phyloP scores from a whole-genome alignment of 2,329 filamentous ascomycete species.

The Aspergillus aculeatus region DNA sequence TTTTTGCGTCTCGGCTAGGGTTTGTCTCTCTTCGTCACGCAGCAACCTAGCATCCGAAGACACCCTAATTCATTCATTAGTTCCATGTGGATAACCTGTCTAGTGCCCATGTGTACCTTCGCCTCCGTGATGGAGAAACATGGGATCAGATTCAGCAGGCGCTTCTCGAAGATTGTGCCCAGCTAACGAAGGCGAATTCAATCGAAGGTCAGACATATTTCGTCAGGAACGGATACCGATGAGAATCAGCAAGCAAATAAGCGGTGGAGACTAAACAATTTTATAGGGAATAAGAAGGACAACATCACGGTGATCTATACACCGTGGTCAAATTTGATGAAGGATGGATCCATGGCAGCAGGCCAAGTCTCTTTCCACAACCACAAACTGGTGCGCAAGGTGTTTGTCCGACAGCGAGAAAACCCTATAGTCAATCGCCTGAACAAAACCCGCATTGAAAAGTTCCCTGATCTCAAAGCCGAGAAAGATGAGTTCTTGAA shows the following conservation, averaged over 20 bases:
- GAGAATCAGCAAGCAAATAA: slow-evolving; percentile 16
- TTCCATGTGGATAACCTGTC: slow-evolving; percentile 98
- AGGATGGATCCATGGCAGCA: slow-evolving; percentile 91
- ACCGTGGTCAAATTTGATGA: slow-evolving; percentile 93
- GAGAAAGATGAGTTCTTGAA: slow-evolving; percentile 77
- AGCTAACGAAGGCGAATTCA: slow-evolving; percentile 97
- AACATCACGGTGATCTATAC: slow-evolving; percentile 97
- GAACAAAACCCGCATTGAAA: slow-evolving; percentile 93
- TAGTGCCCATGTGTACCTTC: slow-evolving; percentile 92
- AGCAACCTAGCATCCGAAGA: neutral
- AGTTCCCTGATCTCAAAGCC: slow-evolving; percentile 75
- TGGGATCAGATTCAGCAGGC: slow-evolving; percentile 80
- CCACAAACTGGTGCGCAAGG: slow-evolving; percentile 73
- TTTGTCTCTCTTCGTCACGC: slow-evolving; percentile 22
- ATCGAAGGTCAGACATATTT: slow-evolving; percentile 70
- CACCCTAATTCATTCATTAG: slow-evolving; percentile 44
- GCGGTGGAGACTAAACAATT: neutral
- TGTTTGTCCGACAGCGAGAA: slow-evolving; percentile 76
- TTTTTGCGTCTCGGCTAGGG: slow-evolving; percentile 25
- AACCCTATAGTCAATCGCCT: slow-evolving; percentile 95
- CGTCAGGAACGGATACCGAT: neutral
- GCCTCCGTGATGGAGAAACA: slow-evolving; percentile 70
- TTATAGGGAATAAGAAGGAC: slow-evolving; percentile 91
- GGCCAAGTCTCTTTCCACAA: slow-evolving; percentile 96
- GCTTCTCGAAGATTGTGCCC: slow-evolving; percentile 83